These are phyloP conservation scores for Termitomyces sp. DNA, from an alignment of 768 basidiomycete genomes.

Conservation along the genomic window DNA sequence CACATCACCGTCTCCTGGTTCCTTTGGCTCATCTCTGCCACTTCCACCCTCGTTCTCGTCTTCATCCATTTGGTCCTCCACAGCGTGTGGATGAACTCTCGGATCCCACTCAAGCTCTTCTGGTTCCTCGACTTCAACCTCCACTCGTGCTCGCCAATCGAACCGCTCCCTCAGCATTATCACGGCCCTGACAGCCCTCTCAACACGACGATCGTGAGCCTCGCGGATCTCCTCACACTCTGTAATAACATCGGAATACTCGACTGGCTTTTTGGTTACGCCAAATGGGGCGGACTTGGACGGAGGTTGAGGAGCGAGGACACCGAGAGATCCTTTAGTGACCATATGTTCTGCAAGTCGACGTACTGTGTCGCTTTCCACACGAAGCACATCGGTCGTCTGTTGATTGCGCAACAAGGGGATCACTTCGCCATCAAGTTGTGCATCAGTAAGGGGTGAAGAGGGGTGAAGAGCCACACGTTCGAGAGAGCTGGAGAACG, in stretches of 20 bases:
- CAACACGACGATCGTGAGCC: constrained; percentile 71
- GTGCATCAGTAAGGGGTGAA: constrained; percentile 49
- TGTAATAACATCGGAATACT: constrained; percentile 56
- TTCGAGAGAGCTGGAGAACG: constrained; percentile 46
- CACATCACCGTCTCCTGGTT: constrained; percentile 19
- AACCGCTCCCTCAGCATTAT: constrained; percentile 73
- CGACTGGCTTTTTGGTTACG: constrained; percentile 29
- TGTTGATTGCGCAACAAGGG: constrained; percentile 76
- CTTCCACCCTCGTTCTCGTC: constrained; percentile 18
- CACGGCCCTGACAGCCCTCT: constrained; percentile 75
- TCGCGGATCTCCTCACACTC: constrained; percentile 63
- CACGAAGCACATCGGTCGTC: constrained; percentile 65
- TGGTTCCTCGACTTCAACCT: constrained; percentile 73
- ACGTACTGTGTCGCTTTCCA: constrained; percentile 69
- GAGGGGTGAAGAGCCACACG: constrained; percentile 65
- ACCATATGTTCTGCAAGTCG: constrained; percentile 62
- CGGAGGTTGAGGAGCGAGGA: constrained; percentile 32
- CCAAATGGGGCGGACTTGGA: constrained; percentile 8
- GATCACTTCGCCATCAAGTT: constrained; percentile 69
- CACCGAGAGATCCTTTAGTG: constrained; percentile 48
- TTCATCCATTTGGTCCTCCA: constrained; percentile 5
- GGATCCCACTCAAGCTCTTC: constrained; percentile 75
- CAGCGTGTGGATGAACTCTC: constrained; percentile 19
- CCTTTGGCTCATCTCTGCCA: constrained; percentile 22
- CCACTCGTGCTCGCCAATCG: constrained; percentile 79